Base-by-base conservation (phyloP, 768 basidiomycete species). In the Leccinellum albellum region DNA sequence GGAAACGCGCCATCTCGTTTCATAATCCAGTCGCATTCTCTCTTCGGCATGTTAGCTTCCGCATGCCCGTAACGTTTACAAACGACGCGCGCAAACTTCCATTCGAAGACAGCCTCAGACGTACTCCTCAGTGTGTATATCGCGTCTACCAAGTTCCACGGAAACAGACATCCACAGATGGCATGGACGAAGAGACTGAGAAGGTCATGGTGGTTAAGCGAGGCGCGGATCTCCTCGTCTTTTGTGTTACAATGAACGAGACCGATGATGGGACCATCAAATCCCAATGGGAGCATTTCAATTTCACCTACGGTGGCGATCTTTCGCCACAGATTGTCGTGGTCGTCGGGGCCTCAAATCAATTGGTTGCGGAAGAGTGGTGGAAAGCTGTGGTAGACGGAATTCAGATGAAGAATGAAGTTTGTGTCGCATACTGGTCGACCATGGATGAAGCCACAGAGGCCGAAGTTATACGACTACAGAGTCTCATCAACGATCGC, bases 281-380 rank as follows among this genome's bases (percentile, higher is more conserved):
- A 56, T 53, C 24, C 2, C 67, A 66, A 55, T 70, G 69, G 68
- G 64, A 69, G 28, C 54, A 66, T 45, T 69, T 69, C 57, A 57
- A 62, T 48, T 20, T 55, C 33, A 62, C 69, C 2, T 69, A 70
- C 10, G 58, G 69, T 33, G 68, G 68, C 9, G 62, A 69, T 24
- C 61, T 69, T 29, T 62, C 68, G 21, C 69, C 68, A 10, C 64
- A 54, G 31, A 64, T 69, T 44, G 54, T 70, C 21, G 52, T 69
- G 29, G 58, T 69, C 15, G 28, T 59, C 23, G 68, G 68, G 37
- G 69, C 62, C 10, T 7, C 20, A 8, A 35, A 54, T 42, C 61
- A 59, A 42, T 0, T 2, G 4, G 53, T 48, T 44, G 69, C 69
- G 23, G 51, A 69, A n/a, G 17, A 55, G 42, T 69, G 69, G 66